Conservation (phyloP, 108 stramenopile genomes). For the Pseudonitzschia multiseries region DNA sequence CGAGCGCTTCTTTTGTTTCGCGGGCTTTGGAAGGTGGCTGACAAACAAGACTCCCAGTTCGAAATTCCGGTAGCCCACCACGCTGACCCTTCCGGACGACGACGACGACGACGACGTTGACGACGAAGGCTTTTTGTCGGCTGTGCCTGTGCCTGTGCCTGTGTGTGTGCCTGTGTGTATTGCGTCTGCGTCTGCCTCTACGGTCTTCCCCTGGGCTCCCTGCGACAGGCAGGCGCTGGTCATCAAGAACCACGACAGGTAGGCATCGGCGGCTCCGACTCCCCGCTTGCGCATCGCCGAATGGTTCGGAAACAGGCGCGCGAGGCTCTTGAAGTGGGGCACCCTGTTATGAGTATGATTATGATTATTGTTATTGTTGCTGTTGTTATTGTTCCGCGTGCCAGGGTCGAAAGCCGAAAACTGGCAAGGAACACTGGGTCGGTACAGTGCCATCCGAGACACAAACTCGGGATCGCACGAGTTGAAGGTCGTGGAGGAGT, state of each 20-base stretch:
- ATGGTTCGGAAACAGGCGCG: slow-evolving; percentile 51
- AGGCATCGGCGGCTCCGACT: slow-evolving; percentile 29
- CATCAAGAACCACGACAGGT: slow-evolving; percentile 72
- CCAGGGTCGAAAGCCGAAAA: too few relatives aligned
- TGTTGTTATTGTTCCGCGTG: too few relatives aligned
- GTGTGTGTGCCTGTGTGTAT: too few relatives aligned
- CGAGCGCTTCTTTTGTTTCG: slow-evolving; percentile 18
- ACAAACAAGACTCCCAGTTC: slow-evolving; percentile 81
- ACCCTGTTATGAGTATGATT: too few relatives aligned
- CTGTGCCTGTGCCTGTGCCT: too few relatives aligned
- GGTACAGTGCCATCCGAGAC: slow-evolving; percentile 61
- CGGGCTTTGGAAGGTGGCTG: slow-evolving; percentile 27
- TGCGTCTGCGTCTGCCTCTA: slow-evolving; percentile 18
- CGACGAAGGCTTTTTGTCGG: too few relatives aligned
- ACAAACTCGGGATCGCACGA: slow-evolving; percentile 51
- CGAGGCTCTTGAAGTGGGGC: slow-evolving; percentile 76
- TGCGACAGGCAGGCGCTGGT: slow-evolving; percentile 79
- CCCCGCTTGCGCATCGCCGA: slow-evolving; percentile 17
- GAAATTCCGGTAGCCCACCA: slow-evolving; percentile 70
- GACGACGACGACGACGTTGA: too few relatives aligned
- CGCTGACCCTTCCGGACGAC: too few relatives aligned
- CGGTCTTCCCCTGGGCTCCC: slow-evolving; percentile 71
- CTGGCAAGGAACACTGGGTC: too few relatives aligned
- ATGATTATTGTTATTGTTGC: too few relatives aligned
- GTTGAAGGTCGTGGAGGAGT: slow-evolving; percentile 67